Base-by-base conservation (phyloP, 1,284 basidiomycete genomes). In the Fomes fomentarius region DNA sequence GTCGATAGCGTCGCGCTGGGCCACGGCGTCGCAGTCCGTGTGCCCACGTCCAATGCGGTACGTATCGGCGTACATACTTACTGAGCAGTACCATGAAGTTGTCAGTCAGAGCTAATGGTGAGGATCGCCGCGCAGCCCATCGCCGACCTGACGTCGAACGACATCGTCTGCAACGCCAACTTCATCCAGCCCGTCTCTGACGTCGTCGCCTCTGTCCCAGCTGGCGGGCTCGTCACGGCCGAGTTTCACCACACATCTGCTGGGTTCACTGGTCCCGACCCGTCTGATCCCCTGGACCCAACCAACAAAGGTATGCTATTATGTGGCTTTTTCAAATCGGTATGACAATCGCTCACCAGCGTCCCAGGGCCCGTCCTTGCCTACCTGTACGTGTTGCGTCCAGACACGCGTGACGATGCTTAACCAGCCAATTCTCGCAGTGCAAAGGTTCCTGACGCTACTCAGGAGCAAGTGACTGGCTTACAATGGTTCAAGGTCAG, bases 131-230 rank as follows among this genome's bases (percentile, higher is more conserved):
- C n/a, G 8, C 30, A 82, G 80, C 77, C 80, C 12, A 78, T 83
- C 54, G 77, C 65, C n/a, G 77, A 82, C 60, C 76, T 83, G 4
- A 78, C 74, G 5, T 82, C 80, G 0, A 81, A 81, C 65, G 69
- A 82, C 65, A 54, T 84, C 43, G 81, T 81, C 54, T 83, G 82
- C 71, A 84, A 84, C 58, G 81, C 80, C 38, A 79, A 80, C 33
- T 82, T 83, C 63, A 83, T 82, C 63, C 80, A 77, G 62, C 78
- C 80, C 15, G 67, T 87, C 56, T 74, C 82, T 41, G 66, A 73
- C 49, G 63, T 73, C n/a, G 67, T 85, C 63, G 75, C 87, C 66
- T 69, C 72, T 39, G 77, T 82, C 28, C 70, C 85, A 47, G 74
- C 81, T 52, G 81, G 82, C 17, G 66, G 77, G 8, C 69, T 71